phyloP scores from a whole-genome alignment of 345 rosid genomes.

The Murraya koenigii region DNA sequence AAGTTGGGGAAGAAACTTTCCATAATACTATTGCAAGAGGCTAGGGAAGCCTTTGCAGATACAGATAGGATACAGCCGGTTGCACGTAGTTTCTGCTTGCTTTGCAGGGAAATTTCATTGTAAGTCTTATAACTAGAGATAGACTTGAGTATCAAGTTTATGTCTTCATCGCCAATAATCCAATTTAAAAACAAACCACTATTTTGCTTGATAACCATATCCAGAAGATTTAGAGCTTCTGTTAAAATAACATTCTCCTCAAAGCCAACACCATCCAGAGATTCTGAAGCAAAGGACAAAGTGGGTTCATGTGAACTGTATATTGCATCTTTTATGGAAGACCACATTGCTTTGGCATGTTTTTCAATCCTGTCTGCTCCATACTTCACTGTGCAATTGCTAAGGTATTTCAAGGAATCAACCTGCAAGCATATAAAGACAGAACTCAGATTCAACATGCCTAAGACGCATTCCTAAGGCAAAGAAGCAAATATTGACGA shows the following conservation, averaged over 20 bases:
- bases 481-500: not conserved
- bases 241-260: constrained; percentile 46
- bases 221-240: constrained; percentile 63
- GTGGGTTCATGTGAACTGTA: constrained; percentile 44
- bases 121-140: constrained; percentile 43
- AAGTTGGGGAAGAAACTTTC: constrained; percentile 50
- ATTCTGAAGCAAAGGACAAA: constrained; percentile 43
- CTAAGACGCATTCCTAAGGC: constrained; percentile 4
- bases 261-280: constrained; percentile 38
- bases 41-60: constrained; percentile 59
- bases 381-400: constrained; percentile 55
- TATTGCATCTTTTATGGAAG: constrained; percentile 58
- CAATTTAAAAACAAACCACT: constrained; percentile 40
- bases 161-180: constrained; percentile 55
- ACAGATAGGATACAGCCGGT: constrained; percentile 63
- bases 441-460: constrained; percentile 3
- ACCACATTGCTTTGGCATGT: constrained; percentile 69
- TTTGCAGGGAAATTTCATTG: constrained; percentile 42
- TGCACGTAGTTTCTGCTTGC: constrained; percentile 53
- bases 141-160: constrained; percentile 49
- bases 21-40: constrained; percentile 62
- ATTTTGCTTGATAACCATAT: constrained; percentile 55
- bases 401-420: constrained; percentile 83
- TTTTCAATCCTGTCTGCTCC: constrained; percentile 62
- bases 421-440: constrained; percentile 43